phyloP scores from a whole-genome alignment of 176 grass and related monocot species.

The Oryza longistaminata region DNA sequence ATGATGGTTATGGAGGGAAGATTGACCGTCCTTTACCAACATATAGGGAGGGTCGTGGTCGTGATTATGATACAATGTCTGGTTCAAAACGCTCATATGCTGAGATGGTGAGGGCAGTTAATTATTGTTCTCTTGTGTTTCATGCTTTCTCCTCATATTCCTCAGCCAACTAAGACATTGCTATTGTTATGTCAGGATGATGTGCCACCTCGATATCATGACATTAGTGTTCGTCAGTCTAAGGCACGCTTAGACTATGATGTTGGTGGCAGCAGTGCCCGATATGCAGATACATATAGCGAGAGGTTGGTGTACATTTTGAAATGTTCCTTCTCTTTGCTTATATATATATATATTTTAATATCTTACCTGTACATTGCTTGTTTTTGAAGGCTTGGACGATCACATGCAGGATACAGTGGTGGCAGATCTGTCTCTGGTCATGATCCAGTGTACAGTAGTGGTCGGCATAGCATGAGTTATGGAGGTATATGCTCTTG shows the following conservation, averaged over 20 bases:
- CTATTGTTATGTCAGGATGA: conserved; percentile 65
- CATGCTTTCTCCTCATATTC: not conserved
- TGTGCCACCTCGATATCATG: conserved; percentile 56
- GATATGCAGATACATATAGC: conserved; percentile 61
- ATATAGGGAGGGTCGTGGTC: conserved; percentile 65
- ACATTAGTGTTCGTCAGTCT: conserved; percentile 55
- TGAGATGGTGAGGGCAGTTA: conserved; percentile 53
- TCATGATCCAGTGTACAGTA: conserved; percentile 70
- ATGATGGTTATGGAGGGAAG: conserved; percentile 75
- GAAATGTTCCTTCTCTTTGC: not conserved
- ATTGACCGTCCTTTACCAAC: conserved; percentile 47
- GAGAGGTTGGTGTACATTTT: conserved; percentile 67
- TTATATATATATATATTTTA: not conserved
- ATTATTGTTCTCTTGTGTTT: conserved; percentile 29
- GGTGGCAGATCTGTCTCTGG: conserved; percentile 53
- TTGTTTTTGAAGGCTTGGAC: conserved; percentile 57
- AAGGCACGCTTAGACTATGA: conserved; percentile 74
- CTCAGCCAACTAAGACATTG: conserved; percentile 26
- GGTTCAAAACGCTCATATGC: conserved; percentile 77
- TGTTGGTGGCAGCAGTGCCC: conserved; percentile 59
- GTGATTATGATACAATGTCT: conserved; percentile 68
- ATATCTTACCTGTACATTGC: conserved; percentile 3
- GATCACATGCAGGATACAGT: conserved; percentile 63
- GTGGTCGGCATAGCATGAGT: conserved; percentile 59
- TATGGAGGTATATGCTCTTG: conserved; percentile 73